A percentile compares a stretch with the other conserved stretches of the same genome.
Evolutionary conservation across 306 rosid genomes (phyloP).

Genomic region (Dalbergia oliveri): DNA sequence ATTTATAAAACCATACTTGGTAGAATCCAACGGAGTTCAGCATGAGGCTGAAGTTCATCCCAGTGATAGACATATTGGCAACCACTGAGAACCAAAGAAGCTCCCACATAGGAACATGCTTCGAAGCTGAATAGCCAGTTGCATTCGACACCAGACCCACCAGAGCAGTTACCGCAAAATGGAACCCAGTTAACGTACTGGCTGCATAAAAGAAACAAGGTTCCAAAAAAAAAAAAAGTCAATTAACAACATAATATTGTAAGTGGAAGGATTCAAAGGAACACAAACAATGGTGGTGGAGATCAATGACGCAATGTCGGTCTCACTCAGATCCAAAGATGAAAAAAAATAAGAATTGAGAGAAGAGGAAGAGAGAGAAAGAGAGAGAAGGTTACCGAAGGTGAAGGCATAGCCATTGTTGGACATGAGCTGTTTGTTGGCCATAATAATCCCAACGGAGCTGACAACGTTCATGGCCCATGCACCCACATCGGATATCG

Average conservation of each 20-base stretch:
- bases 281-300: constrained; percentile 13
- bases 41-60: constrained; percentile 97
- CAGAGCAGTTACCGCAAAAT: constrained; percentile 88
- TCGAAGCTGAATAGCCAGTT: constrained; percentile 77
- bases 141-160: constrained; percentile 92
- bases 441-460: constrained; percentile 93
- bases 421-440: constrained; percentile 94
- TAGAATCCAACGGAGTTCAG: constrained; percentile 93
- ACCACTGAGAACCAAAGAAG: constrained; percentile 92
- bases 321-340: constrained; percentile 35
- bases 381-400: constrained; percentile 61
- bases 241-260: no score
- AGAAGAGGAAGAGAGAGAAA: not conserved
- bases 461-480: constrained; percentile 93
- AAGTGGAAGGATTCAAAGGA: constrained; percentile 24
- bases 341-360: not conserved
- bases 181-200: constrained; percentile 89
- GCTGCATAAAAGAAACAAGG: constrained; percentile 57
- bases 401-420: constrained; percentile 72
- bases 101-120: constrained; percentile 95
- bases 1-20: constrained; percentile 59
- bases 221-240: constrained; percentile 2
- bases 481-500: constrained; percentile 82
- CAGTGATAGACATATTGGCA: constrained; percentile 86
- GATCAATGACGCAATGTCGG: constrained; percentile 24